phyloP scores from a whole-genome alignment of 768 basidiomycete genomes.

The Boletus patriciae region DNA sequence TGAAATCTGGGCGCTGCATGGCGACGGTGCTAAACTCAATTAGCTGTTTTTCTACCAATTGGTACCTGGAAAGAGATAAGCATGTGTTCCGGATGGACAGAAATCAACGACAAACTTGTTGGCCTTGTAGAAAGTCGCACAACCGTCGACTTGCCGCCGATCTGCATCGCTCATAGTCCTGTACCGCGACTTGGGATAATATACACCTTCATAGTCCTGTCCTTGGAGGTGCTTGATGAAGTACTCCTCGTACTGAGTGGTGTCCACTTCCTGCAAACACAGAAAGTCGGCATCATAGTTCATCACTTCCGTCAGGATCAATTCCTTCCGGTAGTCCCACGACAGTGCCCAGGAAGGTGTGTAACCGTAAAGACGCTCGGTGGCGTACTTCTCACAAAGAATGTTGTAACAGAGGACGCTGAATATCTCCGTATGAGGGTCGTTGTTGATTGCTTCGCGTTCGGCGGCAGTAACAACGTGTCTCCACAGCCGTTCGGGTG shows the following conservation, averaged over 20 bases:
- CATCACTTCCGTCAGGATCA: conserved; percentile 82
- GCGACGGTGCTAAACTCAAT: conserved; percentile 93
- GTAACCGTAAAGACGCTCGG: conserved; percentile 88
- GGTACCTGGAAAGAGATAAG: conserved; percentile 56
- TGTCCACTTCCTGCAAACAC: conserved; percentile 95
- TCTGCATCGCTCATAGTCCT: conserved; percentile 91
- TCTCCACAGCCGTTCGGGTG: conserved; percentile 81
- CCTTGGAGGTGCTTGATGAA: conserved; percentile 71
- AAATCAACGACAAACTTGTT: conserved; percentile 60
- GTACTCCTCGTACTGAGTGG: conserved; percentile 88
- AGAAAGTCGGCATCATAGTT: conserved; percentile 84
- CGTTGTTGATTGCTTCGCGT: conserved; percentile 56
- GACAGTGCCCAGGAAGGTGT: conserved; percentile 94
- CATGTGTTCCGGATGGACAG: neutral
- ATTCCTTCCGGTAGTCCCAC: conserved; percentile 93
- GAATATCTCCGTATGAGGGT: conserved; percentile 72
- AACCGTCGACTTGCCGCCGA: conserved; percentile 88
- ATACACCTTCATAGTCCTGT: conserved; percentile 87
- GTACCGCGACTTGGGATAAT: conserved; percentile 89
- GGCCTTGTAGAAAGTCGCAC: conserved; percentile 93
- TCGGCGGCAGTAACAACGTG: conserved; percentile 57
- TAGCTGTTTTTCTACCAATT: conserved; percentile 89
- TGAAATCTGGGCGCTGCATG: conserved; percentile 90
- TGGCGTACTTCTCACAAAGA: conserved; percentile 88
- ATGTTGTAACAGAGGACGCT: conserved; percentile 91